Percentiles rank a stretch among this genome's conserved stretches.
Conservation (phyloP, 768 basidiomycete genomes). For the Leucocoprinus birnbaumii region DNA sequence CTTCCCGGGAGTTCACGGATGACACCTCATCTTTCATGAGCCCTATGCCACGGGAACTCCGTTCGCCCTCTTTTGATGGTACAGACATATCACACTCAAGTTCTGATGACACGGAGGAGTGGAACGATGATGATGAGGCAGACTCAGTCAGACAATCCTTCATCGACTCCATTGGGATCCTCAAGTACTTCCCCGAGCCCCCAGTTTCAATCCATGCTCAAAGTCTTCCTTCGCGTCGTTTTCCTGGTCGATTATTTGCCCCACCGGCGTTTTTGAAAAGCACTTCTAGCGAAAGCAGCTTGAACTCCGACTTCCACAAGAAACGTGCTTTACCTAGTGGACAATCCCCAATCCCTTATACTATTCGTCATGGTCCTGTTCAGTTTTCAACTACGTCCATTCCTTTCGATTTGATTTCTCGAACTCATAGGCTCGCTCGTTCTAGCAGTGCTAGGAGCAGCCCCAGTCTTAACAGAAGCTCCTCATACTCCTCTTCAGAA, state of each 20-base stretch:
- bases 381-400: not conserved
- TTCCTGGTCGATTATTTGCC: not conserved
- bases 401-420: not conserved
- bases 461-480: not conserved
- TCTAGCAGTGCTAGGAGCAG: not conserved
- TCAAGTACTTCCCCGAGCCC: not conserved
- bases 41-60: constrained; percentile 6
- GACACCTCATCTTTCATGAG: constrained; percentile 5
- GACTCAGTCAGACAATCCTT: constrained; percentile 2
- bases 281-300: not conserved
- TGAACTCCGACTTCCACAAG: not conserved
- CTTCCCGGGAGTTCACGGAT: not conserved
- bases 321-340: not conserved
- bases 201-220: not conserved
- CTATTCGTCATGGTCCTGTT: not conserved
- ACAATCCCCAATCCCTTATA: not conserved
- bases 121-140: not conserved
- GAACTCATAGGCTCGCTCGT: not conserved
- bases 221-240: not conserved
- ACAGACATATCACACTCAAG: not conserved
- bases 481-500: not conserved
- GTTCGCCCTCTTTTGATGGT: not conserved
- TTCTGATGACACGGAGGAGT: not conserved
- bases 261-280: not conserved
- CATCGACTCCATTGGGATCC: not conserved